These are phyloP conservation scores for Pleurotus citrinopileatus DNA, from an alignment of 768 basidiomycete species.

Conservation along the genomic window DNA sequence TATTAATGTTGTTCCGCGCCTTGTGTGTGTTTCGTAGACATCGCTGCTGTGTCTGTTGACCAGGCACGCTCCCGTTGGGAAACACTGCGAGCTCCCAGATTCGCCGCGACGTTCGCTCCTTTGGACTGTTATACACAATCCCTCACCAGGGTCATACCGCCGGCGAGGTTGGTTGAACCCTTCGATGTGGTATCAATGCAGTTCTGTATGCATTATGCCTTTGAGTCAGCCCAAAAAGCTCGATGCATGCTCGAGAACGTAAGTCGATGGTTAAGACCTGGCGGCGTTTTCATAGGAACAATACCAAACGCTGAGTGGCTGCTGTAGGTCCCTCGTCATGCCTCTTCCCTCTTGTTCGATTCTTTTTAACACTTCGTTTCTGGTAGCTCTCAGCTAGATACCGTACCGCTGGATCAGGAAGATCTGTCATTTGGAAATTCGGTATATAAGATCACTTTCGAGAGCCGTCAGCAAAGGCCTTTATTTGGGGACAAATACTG, in stretches of 20 bases:
- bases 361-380: background rate
- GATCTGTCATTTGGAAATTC: constrained; percentile 87
- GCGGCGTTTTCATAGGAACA: constrained; percentile 96
- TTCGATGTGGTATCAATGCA: constrained; percentile 99
- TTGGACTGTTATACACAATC: constrained; percentile 85
- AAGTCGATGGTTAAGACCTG: constrained; percentile 68
- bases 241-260: constrained; percentile 94
- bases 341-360: too few relatives aligned
- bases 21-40: constrained; percentile 53
- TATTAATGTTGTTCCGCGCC: constrained; percentile 10
- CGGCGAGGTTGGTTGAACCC: constrained; percentile 54
- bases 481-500: constrained; percentile 90
- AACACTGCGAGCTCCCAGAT: constrained; percentile 46
- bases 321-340: constrained; percentile 51
- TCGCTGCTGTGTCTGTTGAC: constrained; percentile 83
- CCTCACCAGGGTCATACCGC: constrained; percentile 66
- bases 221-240: constrained; percentile 85
- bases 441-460: constrained; percentile 88
- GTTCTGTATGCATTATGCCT: constrained; percentile 99
- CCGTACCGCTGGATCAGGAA: constrained; percentile 58
- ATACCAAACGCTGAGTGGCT: constrained; percentile 87
- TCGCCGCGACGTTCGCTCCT: constrained; percentile 79
- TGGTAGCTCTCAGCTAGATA: constrained; percentile 67
- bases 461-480: constrained; percentile 58
- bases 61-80: constrained; percentile 82